Percentiles rank a stretch among this genome's conserved stretches.
Evolutionary conservation across 2,329 filamentous ascomycete genomes (phyloP).

Genomic region (Pseudopithomyces maydicus): DNA sequence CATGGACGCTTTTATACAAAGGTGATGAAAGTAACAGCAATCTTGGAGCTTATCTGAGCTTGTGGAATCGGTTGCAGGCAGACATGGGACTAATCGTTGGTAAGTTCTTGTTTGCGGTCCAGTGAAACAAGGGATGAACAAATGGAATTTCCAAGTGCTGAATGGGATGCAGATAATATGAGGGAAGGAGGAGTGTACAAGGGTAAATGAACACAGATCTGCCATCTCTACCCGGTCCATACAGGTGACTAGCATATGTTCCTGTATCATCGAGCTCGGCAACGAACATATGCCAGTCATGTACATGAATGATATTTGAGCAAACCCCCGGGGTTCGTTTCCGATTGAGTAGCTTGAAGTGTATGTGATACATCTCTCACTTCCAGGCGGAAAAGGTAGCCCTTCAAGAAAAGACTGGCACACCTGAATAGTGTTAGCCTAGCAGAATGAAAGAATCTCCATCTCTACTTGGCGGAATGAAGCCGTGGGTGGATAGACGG

Average conservation of each 20-base stretch:
- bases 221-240: background rate
- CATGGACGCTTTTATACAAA: background rate
- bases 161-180: slow-evolving; percentile 3
- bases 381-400: background rate
- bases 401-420: background rate
- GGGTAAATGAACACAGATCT: background rate
- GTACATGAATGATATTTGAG: background rate
- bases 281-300: background rate
- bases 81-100: slow-evolving; percentile 1
- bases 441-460: background rate
- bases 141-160: background rate
- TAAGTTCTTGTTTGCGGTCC: background rate
- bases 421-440: slow-evolving; percentile 2
- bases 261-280: background rate
- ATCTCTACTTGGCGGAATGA: background rate
- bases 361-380: slow-evolving; percentile 1
- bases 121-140: background rate
- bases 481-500: background rate
- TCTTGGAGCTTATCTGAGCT: slow-evolving; percentile 1
- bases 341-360: background rate
- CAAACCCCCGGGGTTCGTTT: background rate
- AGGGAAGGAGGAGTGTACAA: background rate
- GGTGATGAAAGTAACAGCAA: background rate
- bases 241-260: slow-evolving; percentile 2
- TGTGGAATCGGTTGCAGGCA: background rate